phyloP scores from a whole-genome alignment of 192 early-diverging fungal genomes.

The Podila horticola region DNA sequence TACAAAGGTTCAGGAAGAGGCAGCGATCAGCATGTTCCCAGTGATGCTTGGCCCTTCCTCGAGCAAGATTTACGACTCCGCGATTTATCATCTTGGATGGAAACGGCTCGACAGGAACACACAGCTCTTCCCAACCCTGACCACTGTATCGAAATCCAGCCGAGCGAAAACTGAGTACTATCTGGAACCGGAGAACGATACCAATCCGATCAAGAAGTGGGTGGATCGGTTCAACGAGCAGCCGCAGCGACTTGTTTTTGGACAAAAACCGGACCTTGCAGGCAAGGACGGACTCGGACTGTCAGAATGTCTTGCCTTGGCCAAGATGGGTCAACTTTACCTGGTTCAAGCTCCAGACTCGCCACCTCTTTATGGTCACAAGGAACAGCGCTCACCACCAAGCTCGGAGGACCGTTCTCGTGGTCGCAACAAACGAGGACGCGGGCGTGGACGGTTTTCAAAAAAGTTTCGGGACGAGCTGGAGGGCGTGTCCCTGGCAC shows the following conservation, averaged over 20 bases:
- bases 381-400: too few species aligned
- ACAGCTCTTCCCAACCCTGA: not conserved
- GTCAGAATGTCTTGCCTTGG: conserved; percentile 29
- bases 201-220: conserved; percentile 27
- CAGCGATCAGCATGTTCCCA: conserved; percentile 12
- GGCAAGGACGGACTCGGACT: conserved; percentile 23
- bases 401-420: too few species aligned
- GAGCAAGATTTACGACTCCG: not conserved
- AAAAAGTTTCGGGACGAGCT: not conserved
- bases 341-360: conserved; percentile 11
- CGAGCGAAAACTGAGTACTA: not conserved
- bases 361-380: too few species aligned
- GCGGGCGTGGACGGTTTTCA: not conserved
- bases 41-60: not conserved
- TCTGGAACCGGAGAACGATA: not conserved
- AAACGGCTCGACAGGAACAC: not conserved
- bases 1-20: conserved; percentile 7
- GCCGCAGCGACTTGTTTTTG: conserved; percentile 13
- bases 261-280: conserved; percentile 18
- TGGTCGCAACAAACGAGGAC: too few species aligned
- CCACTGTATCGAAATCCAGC: not conserved
- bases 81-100: conserved; percentile 1
- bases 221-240: conserved; percentile 23
- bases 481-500: not conserved
- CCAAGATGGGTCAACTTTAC: conserved; percentile 18